Evolutionary conservation across 331 rosid genomes (phyloP), one percentile per base, ranked within the genome.

Genomic region (Malus hybrid): DNA sequence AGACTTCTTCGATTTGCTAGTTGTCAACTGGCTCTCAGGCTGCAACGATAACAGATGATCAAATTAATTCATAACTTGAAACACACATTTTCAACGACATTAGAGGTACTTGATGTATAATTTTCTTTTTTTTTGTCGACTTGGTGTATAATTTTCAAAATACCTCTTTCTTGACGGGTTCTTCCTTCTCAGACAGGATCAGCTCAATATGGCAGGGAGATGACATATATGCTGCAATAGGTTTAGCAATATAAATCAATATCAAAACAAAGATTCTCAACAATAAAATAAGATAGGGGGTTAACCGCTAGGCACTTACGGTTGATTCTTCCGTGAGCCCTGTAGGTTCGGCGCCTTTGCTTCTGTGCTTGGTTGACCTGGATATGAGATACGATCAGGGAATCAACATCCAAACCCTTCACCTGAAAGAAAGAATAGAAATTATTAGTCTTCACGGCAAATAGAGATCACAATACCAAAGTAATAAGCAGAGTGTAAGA

Each of bases 151-250:
- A 20, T 18, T 10, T 32, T 24, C 24, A 10, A 33, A 72, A 19
- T 87, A 92, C 99, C 97, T 95, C 99, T 76, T 92, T 92, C 87
- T 86, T 87, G 9, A 95, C 97, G 5, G 97, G 86, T 76, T 92
- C 97, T 78, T 94, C 97, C 76, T 92, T 94, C 67, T 92, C 99
- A 2, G 97, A 90, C 73, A 94, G 81, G n/a, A 80, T 80, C 83
- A 95, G 71, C 89, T 95, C 97, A 33, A 95, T 95, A 52, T 95
- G 97, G 97, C 99, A 95, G 0, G 99, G 99, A 18, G 97, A 92
- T 11, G 99, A 92, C 97, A 92, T 92, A 73, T 95, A 95, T 12
- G 97, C 99, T 94, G 87, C 73, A 12, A 67, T 60, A n/a, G 67
- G 50, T 59, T 34, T 24, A n/a, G 13, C 34, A 31, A 27, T 9